Evolutionary conservation across 1,284 basidiomycete species (phyloP).

Genomic region (Malassezia cuniculi): DNA sequence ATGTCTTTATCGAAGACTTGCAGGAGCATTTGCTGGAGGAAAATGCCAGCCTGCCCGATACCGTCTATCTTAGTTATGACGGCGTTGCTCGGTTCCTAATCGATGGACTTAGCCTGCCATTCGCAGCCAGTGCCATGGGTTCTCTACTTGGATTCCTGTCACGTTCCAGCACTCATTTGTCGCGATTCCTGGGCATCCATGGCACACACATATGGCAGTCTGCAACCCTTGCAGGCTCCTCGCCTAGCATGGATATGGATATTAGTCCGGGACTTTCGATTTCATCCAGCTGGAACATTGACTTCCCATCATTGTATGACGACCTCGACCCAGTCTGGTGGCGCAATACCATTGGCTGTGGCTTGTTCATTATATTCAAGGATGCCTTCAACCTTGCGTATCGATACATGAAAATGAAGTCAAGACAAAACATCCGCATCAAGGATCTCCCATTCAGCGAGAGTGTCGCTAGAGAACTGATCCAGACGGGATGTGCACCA

Average conservation of each 20-base stretch:
- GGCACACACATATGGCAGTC: constrained; percentile 1
- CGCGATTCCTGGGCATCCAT: constrained; percentile 20
- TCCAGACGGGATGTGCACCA: constrained; percentile 2
- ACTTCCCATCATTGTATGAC: constrained; percentile 11
- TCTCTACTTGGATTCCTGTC: constrained; percentile 17
- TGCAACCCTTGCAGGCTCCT: constrained; percentile 13
- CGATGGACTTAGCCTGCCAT: constrained; percentile 28
- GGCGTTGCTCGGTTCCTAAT: constrained; percentile 25
- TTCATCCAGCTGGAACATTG: too few species aligned
- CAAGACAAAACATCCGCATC: constrained; percentile 19
- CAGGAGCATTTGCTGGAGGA: constrained; percentile 11
- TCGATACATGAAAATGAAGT: constrained; percentile 22
- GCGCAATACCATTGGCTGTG: constrained; percentile 31
- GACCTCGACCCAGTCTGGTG: constrained; percentile 39
- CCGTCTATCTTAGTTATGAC: constrained; percentile 25
- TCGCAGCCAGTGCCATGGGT: constrained; percentile 30
- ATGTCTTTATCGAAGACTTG: constrained; percentile 4
- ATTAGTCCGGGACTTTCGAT: too few species aligned
- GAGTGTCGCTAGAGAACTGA: constrained; percentile 20
- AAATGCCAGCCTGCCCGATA: constrained; percentile 11
- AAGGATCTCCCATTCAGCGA: constrained; percentile 30
- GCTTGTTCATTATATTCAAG: constrained; percentile 28
- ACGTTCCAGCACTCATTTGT: constrained; percentile 12
- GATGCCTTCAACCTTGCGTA: constrained; percentile 24
- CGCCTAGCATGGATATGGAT: constrained; percentile 17